phyloP scores from a whole-genome alignment of 805 yeast species.

The Candida rishiriensis region DNA sequence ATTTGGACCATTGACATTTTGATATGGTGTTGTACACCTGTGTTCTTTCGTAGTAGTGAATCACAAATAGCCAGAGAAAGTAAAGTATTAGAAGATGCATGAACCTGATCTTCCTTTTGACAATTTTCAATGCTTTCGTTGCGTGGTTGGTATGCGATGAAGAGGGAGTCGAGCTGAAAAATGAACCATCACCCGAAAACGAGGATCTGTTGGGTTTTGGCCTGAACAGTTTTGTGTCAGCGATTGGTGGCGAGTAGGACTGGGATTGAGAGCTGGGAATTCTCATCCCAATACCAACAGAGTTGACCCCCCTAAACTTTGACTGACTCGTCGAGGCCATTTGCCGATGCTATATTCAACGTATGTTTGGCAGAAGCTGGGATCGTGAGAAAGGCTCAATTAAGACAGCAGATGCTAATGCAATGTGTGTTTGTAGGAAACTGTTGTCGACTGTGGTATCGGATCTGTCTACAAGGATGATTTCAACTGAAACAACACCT shows the following conservation, averaged over 20 bases:
- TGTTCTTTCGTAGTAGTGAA: conserved; percentile 52
- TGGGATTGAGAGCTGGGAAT: not conserved
- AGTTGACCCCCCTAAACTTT: conserved; percentile 12
- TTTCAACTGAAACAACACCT: too few relatives aligned
- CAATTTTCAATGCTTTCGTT: too few relatives aligned
- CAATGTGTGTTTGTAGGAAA: too few relatives aligned
- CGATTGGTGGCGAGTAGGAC: not conserved
- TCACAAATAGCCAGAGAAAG: conserved; percentile 38
- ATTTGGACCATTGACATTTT: conserved; percentile 56
- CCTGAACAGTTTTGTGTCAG: not conserved
- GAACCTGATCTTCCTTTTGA: conserved; percentile 6
- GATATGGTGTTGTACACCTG: conserved; percentile 41
- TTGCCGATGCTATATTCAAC: too few relatives aligned
- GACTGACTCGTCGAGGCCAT: too few relatives aligned
- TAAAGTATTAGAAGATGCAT: conserved; percentile 24
- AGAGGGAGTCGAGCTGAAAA: not conserved
- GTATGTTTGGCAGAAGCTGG: too few relatives aligned
- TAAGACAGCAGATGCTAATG: too few relatives aligned
- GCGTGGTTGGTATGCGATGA: not conserved
- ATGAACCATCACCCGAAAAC: not conserved
- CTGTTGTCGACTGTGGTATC: too few relatives aligned
- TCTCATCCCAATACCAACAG: conserved; percentile 9
- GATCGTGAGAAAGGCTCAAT: too few relatives aligned
- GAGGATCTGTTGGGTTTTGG: not conserved
- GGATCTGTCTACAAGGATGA: too few relatives aligned